Conservation (phyloP, 306 rosid genomes). For the Herpetospermum pedunculosum region DNA sequence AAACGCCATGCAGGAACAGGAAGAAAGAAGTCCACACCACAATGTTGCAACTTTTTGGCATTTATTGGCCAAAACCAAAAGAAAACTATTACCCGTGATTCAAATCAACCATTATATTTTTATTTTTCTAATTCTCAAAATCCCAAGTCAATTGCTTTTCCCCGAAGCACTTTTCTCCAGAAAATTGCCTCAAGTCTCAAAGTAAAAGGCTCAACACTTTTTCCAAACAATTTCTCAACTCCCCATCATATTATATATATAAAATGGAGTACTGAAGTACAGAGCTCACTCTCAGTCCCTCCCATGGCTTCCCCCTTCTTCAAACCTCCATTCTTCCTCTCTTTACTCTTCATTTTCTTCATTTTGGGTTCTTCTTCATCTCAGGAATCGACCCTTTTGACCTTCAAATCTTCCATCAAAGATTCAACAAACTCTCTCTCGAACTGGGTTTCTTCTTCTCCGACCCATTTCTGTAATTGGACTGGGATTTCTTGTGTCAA, state of each 20-base stretch:
- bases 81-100: conserved; percentile 11
- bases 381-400: conserved; percentile 45
- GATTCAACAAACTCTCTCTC: conserved; percentile 55
- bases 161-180: neutral
- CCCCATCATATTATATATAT: conserved; percentile 15
- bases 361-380: conserved; percentile 32
- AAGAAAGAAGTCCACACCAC: neutral
- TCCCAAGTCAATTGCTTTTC: neutral
- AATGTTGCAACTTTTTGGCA: neutral
- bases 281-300: conserved; percentile 22
- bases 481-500: conserved; percentile 56
- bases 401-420: conserved; percentile 60
- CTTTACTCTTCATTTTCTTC: conserved; percentile 26
- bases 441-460: conserved; percentile 58
- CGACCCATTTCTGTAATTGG: conserved; percentile 64
- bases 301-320: conserved; percentile 61
- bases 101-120: neutral
- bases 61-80: neutral
- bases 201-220: neutral
- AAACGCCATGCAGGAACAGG: neutral
- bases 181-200: neutral
- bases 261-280: conserved; percentile 6
- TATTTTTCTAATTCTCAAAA: neutral
- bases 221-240: neutral
- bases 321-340: conserved; percentile 37